A percentile compares a stretch with the other conserved stretches of the same genome.
phyloP scores from a whole-genome alignment of 257 asterid species.

The Fraxinus cuspidata region DNA sequence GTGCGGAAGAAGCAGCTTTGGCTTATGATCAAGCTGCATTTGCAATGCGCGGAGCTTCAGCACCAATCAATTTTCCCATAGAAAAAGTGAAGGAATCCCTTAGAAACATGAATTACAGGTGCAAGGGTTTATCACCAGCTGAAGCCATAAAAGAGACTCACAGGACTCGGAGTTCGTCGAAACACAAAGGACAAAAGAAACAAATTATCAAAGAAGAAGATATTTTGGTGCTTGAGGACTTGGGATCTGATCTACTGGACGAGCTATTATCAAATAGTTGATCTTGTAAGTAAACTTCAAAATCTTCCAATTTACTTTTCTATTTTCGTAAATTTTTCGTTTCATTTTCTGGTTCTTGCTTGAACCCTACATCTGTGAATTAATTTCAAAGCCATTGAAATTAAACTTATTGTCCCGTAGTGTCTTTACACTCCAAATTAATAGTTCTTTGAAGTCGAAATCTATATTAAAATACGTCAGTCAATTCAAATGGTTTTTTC shows the following conservation, averaged over 20 bases:
- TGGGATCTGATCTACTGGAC: conserved; percentile 19
- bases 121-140: conserved; percentile 25
- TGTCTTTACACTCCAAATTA: neutral
- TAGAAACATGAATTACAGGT: neutral
- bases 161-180: neutral
- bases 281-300: neutral
- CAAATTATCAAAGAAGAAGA: neutral
- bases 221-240: neutral
- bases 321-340: neutral
- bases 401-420: neutral
- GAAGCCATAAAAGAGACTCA: neutral
- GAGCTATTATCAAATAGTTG: conserved; percentile 11
- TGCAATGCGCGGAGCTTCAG: neutral
- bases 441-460: neutral
- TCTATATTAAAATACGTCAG: neutral
- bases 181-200: neutral
- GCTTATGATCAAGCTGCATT: conserved; percentile 25
- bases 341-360: neutral
- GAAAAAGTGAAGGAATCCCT: conserved; percentile 30
- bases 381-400: neutral
- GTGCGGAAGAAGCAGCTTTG: conserved; percentile 38
- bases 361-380: neutral
- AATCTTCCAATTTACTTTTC: neutral
- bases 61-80: neutral
- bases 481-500: neutral